Conservation (phyloP, 2,329 filamentous ascomycete species). For the Clarireedia homoeocarpa region DNA sequence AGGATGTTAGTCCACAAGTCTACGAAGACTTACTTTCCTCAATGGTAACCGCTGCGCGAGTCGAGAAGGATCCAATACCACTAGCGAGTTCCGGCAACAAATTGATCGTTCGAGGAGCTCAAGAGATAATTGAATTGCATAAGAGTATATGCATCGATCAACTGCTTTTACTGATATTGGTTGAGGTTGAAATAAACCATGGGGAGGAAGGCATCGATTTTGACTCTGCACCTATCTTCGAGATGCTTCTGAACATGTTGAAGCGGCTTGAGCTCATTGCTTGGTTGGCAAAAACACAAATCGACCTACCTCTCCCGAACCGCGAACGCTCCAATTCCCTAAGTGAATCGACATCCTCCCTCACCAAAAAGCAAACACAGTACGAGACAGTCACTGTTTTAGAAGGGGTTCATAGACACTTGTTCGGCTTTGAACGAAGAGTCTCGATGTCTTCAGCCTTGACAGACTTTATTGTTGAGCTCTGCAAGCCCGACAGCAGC, state of each 20-base stretch:
- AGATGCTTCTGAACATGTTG: conserved; percentile 62
- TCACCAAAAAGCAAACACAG: conserved; percentile 36
- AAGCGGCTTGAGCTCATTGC: conserved; percentile 65
- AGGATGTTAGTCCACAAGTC: conserved; percentile 45
- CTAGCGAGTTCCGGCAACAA: conserved; percentile 71
- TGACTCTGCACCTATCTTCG: conserved; percentile 65
- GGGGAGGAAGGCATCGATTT: conserved; percentile 59
- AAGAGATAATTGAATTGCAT: conserved; percentile 68
- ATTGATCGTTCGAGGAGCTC: conserved; percentile 65
- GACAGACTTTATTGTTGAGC: conserved; percentile 58
- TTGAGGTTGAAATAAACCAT: conserved; percentile 74
- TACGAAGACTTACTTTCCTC: conserved; percentile 46
- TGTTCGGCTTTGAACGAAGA: conserved; percentile 50
- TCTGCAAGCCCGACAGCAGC: conserved; percentile 57
- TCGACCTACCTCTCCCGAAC: conserved; percentile 42
- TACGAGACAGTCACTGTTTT: conserved; percentile 47
- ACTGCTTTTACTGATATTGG: conserved; percentile 73
- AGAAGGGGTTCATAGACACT: conserved; percentile 52
- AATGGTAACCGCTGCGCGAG: conserved; percentile 35
- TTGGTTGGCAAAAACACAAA: conserved; percentile 56
- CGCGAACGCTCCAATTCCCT: conserved; percentile 32
- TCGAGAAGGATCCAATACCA: conserved; percentile 30
- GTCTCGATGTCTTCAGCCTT: conserved; percentile 49
- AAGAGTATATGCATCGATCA: conserved; percentile 74
- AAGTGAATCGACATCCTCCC: conserved; percentile 21